Evolutionary conservation across 352 stramenopile genomes (phyloP).

Genomic region (Lagenidium giganteum): DNA sequence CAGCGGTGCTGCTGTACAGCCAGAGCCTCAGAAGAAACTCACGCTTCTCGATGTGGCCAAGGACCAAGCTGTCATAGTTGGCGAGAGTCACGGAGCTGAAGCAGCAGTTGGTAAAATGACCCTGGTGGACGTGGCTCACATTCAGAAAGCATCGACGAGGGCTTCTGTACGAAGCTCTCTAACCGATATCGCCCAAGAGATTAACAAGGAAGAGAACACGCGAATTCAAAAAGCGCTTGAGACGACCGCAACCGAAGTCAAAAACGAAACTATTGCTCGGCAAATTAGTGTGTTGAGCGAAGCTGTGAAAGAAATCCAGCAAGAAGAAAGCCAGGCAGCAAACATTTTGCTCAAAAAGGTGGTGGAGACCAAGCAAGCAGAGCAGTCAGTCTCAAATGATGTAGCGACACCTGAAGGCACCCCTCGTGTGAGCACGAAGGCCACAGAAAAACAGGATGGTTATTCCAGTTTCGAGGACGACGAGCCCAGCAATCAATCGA

Average conservation of each 20-base stretch:
- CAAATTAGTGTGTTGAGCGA: slow-evolving; percentile 17
- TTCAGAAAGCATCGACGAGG: slow-evolving; percentile 5
- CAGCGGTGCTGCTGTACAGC: no score
- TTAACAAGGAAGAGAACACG: slow-evolving; percentile 34
- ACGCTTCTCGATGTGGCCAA: slow-evolving; percentile 34
- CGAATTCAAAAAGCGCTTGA: slow-evolving; percentile 27
- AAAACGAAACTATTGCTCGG: slow-evolving; percentile 21
- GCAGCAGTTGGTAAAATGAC: slow-evolving; percentile 16
- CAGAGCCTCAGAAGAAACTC: no score
- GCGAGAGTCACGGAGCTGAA: no score
- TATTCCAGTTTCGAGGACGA: slow-evolving; percentile 70
- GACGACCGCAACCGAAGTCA: slow-evolving; percentile 32
- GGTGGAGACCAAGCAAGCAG: slow-evolving; percentile 22
- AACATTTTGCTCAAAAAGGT: not conserved
- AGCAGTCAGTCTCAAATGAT: no score
- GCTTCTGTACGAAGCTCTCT: not conserved
- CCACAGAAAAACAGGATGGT: slow-evolving; percentile 23
- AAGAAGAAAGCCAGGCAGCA: slow-evolving; percentile 4
- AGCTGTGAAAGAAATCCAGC: slow-evolving; percentile 13
- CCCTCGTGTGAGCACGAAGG: not conserved
- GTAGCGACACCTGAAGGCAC: slow-evolving; percentile 8
- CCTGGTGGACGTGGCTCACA: slow-evolving; percentile 42
- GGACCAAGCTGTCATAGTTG: slow-evolving; percentile 15
- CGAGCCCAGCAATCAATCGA: slow-evolving; percentile 12
- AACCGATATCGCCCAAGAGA: slow-evolving; percentile 32